Percentiles rank a stretch among this genome's conserved stretches.
These are phyloP conservation scores for Zopfia rhizophila DNA, from an alignment of 2,329 filamentous ascomycete genomes.

Conservation along the genomic window DNA sequence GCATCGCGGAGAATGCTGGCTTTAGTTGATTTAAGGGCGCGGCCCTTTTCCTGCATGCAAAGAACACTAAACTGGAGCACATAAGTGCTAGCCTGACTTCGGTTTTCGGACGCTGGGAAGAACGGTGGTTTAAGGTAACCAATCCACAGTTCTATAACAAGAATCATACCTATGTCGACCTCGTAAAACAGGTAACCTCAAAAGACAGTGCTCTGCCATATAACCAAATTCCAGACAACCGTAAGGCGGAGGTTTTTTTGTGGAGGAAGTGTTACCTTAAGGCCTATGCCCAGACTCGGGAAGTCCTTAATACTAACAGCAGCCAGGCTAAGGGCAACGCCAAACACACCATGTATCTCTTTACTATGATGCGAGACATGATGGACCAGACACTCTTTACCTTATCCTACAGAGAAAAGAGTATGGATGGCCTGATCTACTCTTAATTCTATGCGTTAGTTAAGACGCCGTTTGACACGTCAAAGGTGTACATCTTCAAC, in stretches of 20 bases:
- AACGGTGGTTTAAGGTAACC: background rate
- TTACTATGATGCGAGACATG: background rate
- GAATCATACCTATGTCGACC: slow-evolving; percentile 1
- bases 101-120: background rate
- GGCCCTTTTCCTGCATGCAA: background rate
- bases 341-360: background rate
- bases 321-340: background rate
- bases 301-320: background rate
- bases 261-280: background rate
- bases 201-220: background rate
- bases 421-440: background rate
- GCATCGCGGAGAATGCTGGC: background rate
- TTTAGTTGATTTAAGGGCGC: background rate
- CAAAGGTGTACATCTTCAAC: background rate
- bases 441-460: background rate
- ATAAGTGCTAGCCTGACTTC: background rate
- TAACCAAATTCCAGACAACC: background rate
- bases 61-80: background rate
- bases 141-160: slow-evolving; percentile 1
- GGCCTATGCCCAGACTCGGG: background rate
- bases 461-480: slow-evolving; percentile 1
- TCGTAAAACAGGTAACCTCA: background rate
- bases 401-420: background rate
- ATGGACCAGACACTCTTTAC: background rate
- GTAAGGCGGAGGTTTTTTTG: background rate